These are phyloP conservation scores for Suhomyces bolitotheri DNA, from an alignment of 1,139 yeast genomes.

Conservation along the genomic window DNA sequence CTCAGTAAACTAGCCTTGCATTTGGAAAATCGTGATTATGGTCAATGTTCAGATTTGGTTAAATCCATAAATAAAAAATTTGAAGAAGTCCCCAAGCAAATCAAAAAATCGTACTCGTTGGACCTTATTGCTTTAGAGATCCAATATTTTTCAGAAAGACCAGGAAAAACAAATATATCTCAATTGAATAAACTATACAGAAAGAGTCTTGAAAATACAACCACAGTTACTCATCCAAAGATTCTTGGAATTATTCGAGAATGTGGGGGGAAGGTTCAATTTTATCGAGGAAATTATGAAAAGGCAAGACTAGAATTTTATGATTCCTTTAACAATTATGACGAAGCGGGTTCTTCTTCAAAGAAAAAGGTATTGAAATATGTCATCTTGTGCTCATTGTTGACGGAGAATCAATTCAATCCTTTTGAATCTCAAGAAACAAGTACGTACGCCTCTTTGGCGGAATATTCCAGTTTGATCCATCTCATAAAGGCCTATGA, in stretches of 20 bases:
- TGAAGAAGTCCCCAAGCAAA: conserved; percentile 41
- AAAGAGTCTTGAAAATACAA: conserved; percentile 47
- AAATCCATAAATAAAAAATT: conserved; percentile 41
- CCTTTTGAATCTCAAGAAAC: conserved; percentile 67
- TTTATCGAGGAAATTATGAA: conserved; percentile 60
- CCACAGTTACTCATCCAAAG: conserved; percentile 75
- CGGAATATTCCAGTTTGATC: conserved; percentile 36
- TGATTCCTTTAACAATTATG: conserved; percentile 73
- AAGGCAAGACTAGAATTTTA: conserved; percentile 66
- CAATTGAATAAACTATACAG: conserved; percentile 50
- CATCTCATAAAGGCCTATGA: conserved; percentile 34
- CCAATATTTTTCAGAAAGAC: conserved; percentile 41
- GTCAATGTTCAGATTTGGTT: conserved; percentile 43
- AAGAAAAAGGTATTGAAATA: conserved; percentile 61
- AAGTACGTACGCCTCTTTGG: conserved; percentile 42
- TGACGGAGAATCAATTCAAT: conserved; percentile 64
- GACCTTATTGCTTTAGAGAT: conserved; percentile 71
- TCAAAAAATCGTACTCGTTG: conserved; percentile 48
- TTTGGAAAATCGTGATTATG: conserved; percentile 39
- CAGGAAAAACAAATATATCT: conserved; percentile 30
- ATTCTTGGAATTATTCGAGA: conserved; percentile 71
- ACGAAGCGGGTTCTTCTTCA: conserved; percentile 69
- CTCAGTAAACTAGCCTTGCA: conserved; percentile 52
- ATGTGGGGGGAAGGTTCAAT: conserved; percentile 71
- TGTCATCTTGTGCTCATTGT: conserved; percentile 61